Base-by-base conservation (phyloP, 176 grass and related monocot species). In the Lolium perenne region DNA sequence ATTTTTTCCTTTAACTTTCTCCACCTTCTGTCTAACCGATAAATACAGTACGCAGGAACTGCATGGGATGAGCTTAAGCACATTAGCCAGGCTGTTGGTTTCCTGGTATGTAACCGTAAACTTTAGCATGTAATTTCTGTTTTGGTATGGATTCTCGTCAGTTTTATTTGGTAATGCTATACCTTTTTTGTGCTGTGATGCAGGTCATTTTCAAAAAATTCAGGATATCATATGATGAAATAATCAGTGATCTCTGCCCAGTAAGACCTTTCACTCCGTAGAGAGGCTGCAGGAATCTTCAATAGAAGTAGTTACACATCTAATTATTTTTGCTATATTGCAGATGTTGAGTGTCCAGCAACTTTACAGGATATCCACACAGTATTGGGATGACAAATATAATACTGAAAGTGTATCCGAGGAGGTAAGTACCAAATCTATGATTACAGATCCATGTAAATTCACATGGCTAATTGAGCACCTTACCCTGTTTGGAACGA, bases 321-420 rank as follows among this genome's bases (percentile, higher is more conserved):
- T 38, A 58, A 86, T 67, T 23, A 78, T n/a, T 17, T 14, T 45
- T 35, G 77, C 43, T 49, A 60, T 86, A 49, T 80, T 90, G 43
- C 85, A 98, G 95, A 83, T 70, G 35, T 77, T 98, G 84, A 95
- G 84, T 23, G 97, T 95, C 73, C 90, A 86, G 55, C 97, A 98
- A 73, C 80, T 98, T 16, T 90, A 94, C 47, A 90, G 80, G 88
- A 98, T 98, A 86, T 98, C 92, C 86, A 92, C 81, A 1, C 92
- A 98, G 47, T 98, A 98, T 62, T 98, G 88, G 88, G 97, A 98
- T 86, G 97, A 98, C 67, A 95, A 98, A 89, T 94, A 98, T 71
- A 95, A 98, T 76, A 94, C 86, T 67, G 88, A 95, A 89, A 95
- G 97, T 86, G 97, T 98, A 38, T 98, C 97, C 22, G 82, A 88